phyloP scores from a whole-genome alignment of 169 alveolate species.

The Eimeria acervulina region DNA sequence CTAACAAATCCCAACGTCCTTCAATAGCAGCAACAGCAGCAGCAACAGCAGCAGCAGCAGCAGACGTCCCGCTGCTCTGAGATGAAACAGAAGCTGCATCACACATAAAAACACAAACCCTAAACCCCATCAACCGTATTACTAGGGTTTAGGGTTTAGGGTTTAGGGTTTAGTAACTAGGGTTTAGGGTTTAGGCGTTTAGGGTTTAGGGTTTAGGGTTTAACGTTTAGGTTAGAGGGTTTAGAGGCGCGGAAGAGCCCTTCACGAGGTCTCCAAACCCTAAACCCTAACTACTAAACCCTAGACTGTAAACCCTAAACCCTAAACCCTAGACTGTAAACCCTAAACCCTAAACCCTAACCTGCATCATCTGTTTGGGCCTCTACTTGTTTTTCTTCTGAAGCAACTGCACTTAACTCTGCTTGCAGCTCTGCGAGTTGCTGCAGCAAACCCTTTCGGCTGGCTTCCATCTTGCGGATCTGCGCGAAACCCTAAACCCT shows the following conservation, averaged over 20 bases:
- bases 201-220: constrained; percentile 83
- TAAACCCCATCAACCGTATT: not conserved
- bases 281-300: constrained; percentile 73
- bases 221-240: constrained; percentile 83
- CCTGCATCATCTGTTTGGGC: constrained; percentile 86
- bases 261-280: constrained; percentile 42
- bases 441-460: constrained; percentile 86
- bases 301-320: constrained; percentile 37
- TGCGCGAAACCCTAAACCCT: constrained; percentile 87
- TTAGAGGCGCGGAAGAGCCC: constrained; percentile 59
- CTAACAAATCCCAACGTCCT: not conserved
- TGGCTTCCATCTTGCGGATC: too few relatives aligned
- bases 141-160: too few relatives aligned
- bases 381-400: constrained; percentile 85
- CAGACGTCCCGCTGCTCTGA: not conserved
- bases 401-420: constrained; percentile 85
- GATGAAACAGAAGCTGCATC: too few relatives aligned
- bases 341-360: constrained; percentile 1
- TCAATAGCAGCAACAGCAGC: not conserved
- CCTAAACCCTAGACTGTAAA: constrained; percentile 36
- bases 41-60: constrained; percentile 2
- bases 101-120: too few relatives aligned
- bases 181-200: constrained; percentile 84
- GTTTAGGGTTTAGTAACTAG: too few relatives aligned
- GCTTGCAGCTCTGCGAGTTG: constrained; percentile 81